Conservation (phyloP, 2,329 filamentous ascomycete genomes). For the Cladophialophora yegresii region DNA sequence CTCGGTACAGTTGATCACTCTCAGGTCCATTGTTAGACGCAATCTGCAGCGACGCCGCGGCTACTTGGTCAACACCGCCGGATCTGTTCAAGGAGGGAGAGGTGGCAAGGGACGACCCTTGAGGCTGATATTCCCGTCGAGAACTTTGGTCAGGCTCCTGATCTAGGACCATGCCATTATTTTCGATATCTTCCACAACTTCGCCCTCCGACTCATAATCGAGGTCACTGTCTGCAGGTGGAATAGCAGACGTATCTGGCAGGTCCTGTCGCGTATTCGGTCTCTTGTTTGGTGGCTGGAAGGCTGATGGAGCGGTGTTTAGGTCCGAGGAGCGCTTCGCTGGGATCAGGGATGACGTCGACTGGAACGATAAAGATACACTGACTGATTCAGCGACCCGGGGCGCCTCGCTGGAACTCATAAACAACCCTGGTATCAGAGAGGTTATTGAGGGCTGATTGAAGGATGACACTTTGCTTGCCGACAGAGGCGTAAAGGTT, state of each 20-base stretch:
- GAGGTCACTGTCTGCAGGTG: slow-evolving; percentile 6
- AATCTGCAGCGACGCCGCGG: slow-evolving; percentile 1
- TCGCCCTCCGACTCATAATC: slow-evolving; percentile 30
- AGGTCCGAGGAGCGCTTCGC: slow-evolving; percentile 15
- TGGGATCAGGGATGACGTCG: slow-evolving; percentile 1
- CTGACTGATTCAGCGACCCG: slow-evolving; percentile 8
- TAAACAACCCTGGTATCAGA: slow-evolving; percentile 57
- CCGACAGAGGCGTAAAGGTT: slow-evolving; percentile 19
- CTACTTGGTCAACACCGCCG: not conserved
- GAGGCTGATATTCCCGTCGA: slow-evolving; percentile 2
- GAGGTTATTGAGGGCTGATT: slow-evolving; percentile 42
- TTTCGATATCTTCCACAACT: slow-evolving; percentile 22
- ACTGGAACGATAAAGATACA: not conserved
- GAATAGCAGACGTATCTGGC: slow-evolving; percentile 16
- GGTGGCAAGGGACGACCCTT: slow-evolving; percentile 37
- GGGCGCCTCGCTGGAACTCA: slow-evolving; percentile 42
- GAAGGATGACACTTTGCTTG: not conserved
- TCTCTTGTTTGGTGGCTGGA: slow-evolving; percentile 13
- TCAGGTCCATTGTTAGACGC: slow-evolving; percentile 35
- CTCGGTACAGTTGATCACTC: slow-evolving; percentile 47
- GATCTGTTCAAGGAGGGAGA: slow-evolving; percentile 23
- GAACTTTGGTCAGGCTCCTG: slow-evolving; percentile 16
- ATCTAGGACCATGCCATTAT: slow-evolving; percentile 19
- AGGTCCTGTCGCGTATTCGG: slow-evolving; percentile 32
- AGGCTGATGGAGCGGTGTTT: slow-evolving; percentile 8